Base-by-base conservation (phyloP, 345 rosid genomes). In the Eucalyptus polyanthemos region DNA sequence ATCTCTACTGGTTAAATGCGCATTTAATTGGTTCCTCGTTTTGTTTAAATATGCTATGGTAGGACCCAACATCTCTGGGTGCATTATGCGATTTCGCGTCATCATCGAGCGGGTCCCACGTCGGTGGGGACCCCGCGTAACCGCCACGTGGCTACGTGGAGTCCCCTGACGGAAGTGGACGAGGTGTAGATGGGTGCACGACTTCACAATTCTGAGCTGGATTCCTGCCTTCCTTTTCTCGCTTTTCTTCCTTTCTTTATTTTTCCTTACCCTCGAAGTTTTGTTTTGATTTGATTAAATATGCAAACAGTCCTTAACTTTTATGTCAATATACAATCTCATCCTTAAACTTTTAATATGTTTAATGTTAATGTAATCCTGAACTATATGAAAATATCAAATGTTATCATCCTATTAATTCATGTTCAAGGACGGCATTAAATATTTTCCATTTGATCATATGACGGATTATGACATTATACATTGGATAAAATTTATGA, bases 371-470 rank as follows among this genome's bases (percentile, higher is more conserved):
- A 53, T 53, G 11, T 21, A 8, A 53, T 21, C 58, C 25, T 21
- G 0, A 2, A 25, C 8, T 13, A 6, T 13, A 29, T 62, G 1
- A n/a, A 65, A 65, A 65, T 15, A 9, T 17, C 1, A 3, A 2
- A 34, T 69, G 1, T 69, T 69, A 31, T 69, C 0, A 15, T 9
- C 5, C 7, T 19, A 34, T 69, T 34, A 16, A 31, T 69, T 69
- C 24, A 69, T 69, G 0, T 31, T 17, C 0, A 69, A 21, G 0
- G 12, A 34, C 1, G 11, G 5, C 9, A 67, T 31, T 60, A 27
- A 60, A 27, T 12, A 60, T 60, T 60, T 60, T 58, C 4, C 54
- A 51, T 51, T 53, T 2, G 9, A 53, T 53, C 1, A 19, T 2
- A 53, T 8, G 25, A 53, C 5, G 10, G 2, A 53, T 3, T 53